phyloP scores from a whole-genome alignment of 306 rosid species.

The Cicer bijugum region DNA sequence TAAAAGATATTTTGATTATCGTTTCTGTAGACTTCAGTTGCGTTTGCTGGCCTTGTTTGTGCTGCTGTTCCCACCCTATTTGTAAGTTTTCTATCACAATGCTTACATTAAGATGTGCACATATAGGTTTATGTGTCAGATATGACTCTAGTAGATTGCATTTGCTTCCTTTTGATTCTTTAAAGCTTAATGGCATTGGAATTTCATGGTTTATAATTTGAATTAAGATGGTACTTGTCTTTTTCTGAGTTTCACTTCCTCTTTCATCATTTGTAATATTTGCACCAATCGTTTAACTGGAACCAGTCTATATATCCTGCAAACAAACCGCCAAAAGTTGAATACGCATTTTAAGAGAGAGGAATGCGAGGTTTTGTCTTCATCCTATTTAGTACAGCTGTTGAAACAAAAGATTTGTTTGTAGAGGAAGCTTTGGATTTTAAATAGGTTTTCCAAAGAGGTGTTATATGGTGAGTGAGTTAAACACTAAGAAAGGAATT shows the following conservation, averaged over 20 bases:
- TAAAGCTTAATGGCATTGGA: neutral
- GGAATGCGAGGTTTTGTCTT: neutral
- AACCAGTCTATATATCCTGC: neutral
- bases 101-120: conserved; percentile 31
- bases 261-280: conserved; percentile 3
- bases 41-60: conserved; percentile 81
- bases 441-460: conserved; percentile 19
- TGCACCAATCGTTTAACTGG: neutral
- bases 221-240: conserved; percentile 1
- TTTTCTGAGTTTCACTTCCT: neutral
- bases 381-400: neutral
- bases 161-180: conserved; percentile 31
- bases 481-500: neutral
- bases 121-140: neutral
- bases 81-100: conserved; percentile 59
- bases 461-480: neutral
- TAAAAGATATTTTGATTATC: conserved; percentile 22
- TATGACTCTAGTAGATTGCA: neutral
- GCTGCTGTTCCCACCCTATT: conserved; percentile 81
- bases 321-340: neutral
- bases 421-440: conserved; percentile 12
- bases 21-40: conserved; percentile 79
- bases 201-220: conserved; percentile 8
- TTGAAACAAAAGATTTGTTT: neutral
- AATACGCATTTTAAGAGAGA: neutral